Evolutionary conservation across 2,329 filamentous ascomycete genomes (phyloP), one percentile per base, ranked within the genome.

Genomic region (Fusarium oxysporum): DNA sequence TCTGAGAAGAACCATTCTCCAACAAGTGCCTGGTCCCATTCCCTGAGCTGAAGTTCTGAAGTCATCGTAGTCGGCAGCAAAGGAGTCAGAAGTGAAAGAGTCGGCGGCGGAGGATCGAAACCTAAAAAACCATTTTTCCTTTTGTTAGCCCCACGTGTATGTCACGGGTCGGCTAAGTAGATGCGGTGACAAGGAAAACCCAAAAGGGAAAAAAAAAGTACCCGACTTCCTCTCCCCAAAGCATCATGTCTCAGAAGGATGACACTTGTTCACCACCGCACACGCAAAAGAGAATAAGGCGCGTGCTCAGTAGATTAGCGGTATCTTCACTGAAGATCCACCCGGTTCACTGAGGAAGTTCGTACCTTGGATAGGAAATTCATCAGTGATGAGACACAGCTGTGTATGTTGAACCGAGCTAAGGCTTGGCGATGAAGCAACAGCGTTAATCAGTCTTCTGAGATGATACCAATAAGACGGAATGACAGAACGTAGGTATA

Each of bases 371-470:
- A 21, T 16, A 14, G 21, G n/a, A 21, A 40, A 23, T 10, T 62
- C 44, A 62, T 62, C 61, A 44, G 56, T 62, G 56, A 64, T 64
- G 44, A 64, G 44, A 62, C 40, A 33, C 2, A 44, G 38, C 61
- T 64, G 56, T 21, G 32, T 44, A 51, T 53, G 11, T 62, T 38
- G 45, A 44, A 44, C 45, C 38, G 38, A 10, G 45, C 56, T 19
- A 2, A 62, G 56, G 56, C 56, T 53, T 64, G 57, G 19, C 38
- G 57, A 64, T 13, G 62, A 62, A 53, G 38, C n/a, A 53, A 51
- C 25, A 53, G 45, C 62, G 12, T 40, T 14, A 25, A 25, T 25
- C 25, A 64, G 44, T 62, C 32, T 28, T 64, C 57, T 64, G 45
- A 64, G 57, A 62, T 62, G 56, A 62, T 62, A 8, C 9, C 8